phyloP scores from a whole-genome alignment of 1,139 yeast species.

The Hansenula lynferdii region DNA sequence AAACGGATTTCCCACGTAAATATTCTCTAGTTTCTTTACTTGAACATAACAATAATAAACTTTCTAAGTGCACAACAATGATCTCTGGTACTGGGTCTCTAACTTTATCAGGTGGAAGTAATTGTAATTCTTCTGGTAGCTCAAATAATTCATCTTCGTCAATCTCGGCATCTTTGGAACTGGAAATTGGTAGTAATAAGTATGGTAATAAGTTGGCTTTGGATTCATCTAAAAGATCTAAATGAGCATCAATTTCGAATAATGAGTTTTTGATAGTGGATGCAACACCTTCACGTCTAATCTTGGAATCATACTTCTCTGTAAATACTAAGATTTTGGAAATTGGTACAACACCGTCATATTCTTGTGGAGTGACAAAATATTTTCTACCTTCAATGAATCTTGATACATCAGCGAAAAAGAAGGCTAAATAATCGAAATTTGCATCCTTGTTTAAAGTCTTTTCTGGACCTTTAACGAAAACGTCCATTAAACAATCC shows the following conservation, averaged over 20 bases:
- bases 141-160: conserved; percentile 84
- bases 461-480: conserved; percentile 80
- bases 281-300: conserved; percentile 90
- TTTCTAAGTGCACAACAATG: conserved; percentile 69
- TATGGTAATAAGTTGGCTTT: conserved; percentile 72
- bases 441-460: conserved; percentile 66
- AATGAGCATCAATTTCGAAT: conserved; percentile 73
- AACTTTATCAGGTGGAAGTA: conserved; percentile 68
- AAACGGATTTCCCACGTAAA: conserved; percentile 73
- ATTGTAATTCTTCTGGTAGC: conserved; percentile 85
- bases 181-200: conserved; percentile 77
- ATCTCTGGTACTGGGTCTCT: conserved; percentile 71
- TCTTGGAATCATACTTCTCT: conserved; percentile 69
- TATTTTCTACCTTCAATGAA: conserved; percentile 67
- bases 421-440: conserved; percentile 80
- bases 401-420: conserved; percentile 88
- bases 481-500: conserved; percentile 86
- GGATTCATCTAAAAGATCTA: conserved; percentile 52
- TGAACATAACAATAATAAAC: conserved; percentile 71
- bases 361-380: conserved; percentile 63
- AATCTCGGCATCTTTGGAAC: conserved; percentile 61
- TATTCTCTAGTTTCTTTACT: conserved; percentile 68
- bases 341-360: conserved; percentile 77
- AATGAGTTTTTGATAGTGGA: conserved; percentile 87
- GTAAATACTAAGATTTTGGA: conserved; percentile 81